phyloP scores from a whole-genome alignment of 352 stramenopile species.

The Globisporangium irregulare region DNA sequence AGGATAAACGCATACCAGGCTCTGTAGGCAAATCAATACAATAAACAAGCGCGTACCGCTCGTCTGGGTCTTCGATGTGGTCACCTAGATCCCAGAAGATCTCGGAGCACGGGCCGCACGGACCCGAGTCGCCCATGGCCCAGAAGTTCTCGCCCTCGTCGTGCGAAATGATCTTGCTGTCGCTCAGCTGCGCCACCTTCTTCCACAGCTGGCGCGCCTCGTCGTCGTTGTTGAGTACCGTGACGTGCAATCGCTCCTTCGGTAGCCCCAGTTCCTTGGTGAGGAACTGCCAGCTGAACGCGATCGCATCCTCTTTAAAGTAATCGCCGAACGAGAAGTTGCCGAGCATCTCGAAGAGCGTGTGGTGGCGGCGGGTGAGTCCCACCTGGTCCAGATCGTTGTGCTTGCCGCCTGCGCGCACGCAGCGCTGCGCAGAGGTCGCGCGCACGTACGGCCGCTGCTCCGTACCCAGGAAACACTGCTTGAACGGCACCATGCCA shows the following conservation, averaged over 20 bases:
- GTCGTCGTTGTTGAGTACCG: slow-evolving; percentile 61
- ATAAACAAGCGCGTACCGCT: slow-evolving; percentile 24
- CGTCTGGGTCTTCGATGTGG: slow-evolving; percentile 76
- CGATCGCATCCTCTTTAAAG: slow-evolving; percentile 97
- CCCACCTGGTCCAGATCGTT: slow-evolving; percentile 98
- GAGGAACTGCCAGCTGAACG: slow-evolving; percentile 93
- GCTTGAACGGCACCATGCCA: slow-evolving; percentile 95
- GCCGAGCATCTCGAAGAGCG: slow-evolving; percentile 99
- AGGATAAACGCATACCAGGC: slow-evolving; percentile 29
- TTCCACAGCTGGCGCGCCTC: slow-evolving; percentile 59
- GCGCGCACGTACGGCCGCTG: slow-evolving; percentile 86
- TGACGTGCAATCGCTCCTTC: slow-evolving; percentile 58
- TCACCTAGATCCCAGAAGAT: slow-evolving; percentile 93
- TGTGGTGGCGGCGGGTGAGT: slow-evolving; percentile 97
- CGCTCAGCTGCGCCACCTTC: slow-evolving; percentile 45
- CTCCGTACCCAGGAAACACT: slow-evolving; percentile 88
- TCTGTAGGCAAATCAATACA: slow-evolving; percentile 28
- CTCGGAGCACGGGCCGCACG: slow-evolving; percentile 93
- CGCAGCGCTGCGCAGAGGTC: slow-evolving; percentile 95
- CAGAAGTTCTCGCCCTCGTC: slow-evolving; percentile 96
- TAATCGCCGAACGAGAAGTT: slow-evolving; percentile 98
- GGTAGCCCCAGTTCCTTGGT: slow-evolving; percentile 83
- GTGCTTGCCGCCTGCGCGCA: slow-evolving; percentile 97
- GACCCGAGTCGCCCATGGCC: slow-evolving; percentile 94
- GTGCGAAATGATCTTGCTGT: slow-evolving; percentile 54